Base-by-base conservation (phyloP, 768 basidiomycete genomes). In the Chalciporus sphaerocephalus region DNA sequence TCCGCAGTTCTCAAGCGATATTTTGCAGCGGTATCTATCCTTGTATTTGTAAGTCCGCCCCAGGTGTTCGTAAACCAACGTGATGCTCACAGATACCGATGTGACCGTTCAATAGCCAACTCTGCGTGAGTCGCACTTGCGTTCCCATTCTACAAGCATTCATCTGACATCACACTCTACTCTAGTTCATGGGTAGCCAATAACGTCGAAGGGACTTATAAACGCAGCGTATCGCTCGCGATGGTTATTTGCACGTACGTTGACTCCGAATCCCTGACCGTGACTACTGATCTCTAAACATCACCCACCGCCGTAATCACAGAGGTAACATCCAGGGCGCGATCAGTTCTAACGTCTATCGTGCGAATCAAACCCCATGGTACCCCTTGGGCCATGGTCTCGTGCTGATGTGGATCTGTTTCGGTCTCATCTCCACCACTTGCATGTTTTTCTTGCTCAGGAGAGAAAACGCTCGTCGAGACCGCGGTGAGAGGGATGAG, bases 291-390 rank as follows among this genome's bases (percentile, higher is more conserved):
- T 15, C 15, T n/a, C 30, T 32, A 15, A 32, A 32, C 30, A n/a
- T n/a, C 30, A 30, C 13, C 5, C n/a, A 13, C n/a, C 11, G 28
- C 28, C 13, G 13, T 30, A 12, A 28, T 28, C 22, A 18, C 45
- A 84, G 81, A 52, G 85, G 84, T 7, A 87, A 87, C 59, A 67
- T 87, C 40, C 85, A 86, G 56, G 85, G 85, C 16, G 84, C 82
- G n/a, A 79, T 89, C 33, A 80, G 79, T 57, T 85, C 83, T 15
- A 87, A 87, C 54, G 77, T 89, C 73, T 88, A 89, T 57, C 84
- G 85, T 24, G 75, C 75, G 4, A 62, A 60, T 38, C 82, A 87
- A 58, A 69, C 69, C 49, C 87, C 86, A 9, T 83, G 83, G 79
- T 90, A 84, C 60, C 74, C 70, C 2, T 66, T 85, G 40, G 62